A percentile compares a stretch with the other conserved stretches of the same genome.
These are phyloP conservation scores for Schwanniomyces sp. DNA, from an alignment of 805 yeast species.

Conservation along the genomic window DNA sequence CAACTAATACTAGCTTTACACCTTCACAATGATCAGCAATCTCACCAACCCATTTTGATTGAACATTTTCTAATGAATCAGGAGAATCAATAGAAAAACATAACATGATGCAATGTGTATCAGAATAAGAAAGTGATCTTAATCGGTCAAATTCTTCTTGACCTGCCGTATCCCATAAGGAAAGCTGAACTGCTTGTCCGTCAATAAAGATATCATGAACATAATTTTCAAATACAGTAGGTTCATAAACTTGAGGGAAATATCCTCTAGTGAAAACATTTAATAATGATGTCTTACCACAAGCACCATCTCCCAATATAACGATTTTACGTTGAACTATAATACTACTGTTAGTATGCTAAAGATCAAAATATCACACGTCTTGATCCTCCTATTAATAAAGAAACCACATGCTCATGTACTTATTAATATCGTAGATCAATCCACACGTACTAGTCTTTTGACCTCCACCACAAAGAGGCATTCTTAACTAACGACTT, in stretches of 20 bases:
- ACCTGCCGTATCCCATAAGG: constrained; percentile 98
- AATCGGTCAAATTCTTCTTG: constrained; percentile 97
- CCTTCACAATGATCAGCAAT: constrained; percentile 97
- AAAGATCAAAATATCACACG: background rate
- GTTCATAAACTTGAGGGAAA: constrained; percentile 97
- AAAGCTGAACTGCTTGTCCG: constrained; percentile 86
- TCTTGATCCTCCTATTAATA: background rate
- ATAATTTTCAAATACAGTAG: constrained; percentile 96
- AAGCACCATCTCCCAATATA: constrained; percentile 96
- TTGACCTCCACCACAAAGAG: constrained; percentile 43
- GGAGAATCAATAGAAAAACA: constrained; percentile 93
- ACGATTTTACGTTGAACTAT: constrained; percentile 86
- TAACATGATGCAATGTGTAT: constrained; percentile 95
- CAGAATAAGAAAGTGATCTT: constrained; percentile 88
- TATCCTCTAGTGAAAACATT: constrained; percentile 97
- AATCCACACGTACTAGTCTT: constrained; percentile 39
- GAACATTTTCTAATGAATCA: constrained; percentile 93
- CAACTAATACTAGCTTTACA: constrained; percentile 89
- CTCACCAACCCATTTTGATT: constrained; percentile 95
- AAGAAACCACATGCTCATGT: background rate
- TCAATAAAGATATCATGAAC: constrained; percentile 96
- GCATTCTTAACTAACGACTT: constrained; percentile 23
- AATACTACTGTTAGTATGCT: constrained; percentile 10
- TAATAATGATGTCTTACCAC: constrained; percentile 93
- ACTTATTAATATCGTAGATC: background rate